Conservation (phyloP, 192 early-diverging fungal species). For the Lunasporangiospora selenospora region DNA sequence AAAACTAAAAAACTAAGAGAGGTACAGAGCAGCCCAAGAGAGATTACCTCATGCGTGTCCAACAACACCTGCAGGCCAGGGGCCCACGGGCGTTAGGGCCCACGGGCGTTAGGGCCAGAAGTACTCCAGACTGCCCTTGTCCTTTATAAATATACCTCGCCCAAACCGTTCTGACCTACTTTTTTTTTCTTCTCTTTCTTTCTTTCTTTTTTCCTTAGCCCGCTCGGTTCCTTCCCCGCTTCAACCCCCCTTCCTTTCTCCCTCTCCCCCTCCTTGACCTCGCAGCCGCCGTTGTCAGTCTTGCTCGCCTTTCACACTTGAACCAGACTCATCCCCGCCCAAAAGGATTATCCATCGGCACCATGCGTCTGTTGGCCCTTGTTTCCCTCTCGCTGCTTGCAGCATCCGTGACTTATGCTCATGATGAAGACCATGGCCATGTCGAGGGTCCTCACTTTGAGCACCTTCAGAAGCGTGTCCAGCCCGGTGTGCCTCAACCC, state of each 20-base stretch:
- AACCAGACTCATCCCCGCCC: slow-evolving; percentile 33
- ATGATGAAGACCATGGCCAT: slow-evolving; percentile 5
- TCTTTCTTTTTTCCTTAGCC: slow-evolving; percentile 8
- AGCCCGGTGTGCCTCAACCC: slow-evolving; percentile 73
- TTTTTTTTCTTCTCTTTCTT: neutral
- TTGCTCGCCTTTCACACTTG: neutral
- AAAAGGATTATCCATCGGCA: slow-evolving; percentile 5
- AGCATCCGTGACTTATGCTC: slow-evolving; percentile 19
- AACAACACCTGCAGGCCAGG: too few relatives aligned
- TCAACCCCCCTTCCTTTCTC: slow-evolving; percentile 6
- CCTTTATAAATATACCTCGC: slow-evolving; percentile 3
- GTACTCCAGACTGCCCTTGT: too few relatives aligned
- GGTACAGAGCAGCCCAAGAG: too few relatives aligned
- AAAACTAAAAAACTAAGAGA: too few relatives aligned
- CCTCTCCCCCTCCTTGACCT: neutral
- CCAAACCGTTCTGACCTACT: neutral
- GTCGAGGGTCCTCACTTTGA: neutral
- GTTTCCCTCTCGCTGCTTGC: slow-evolving; percentile 20
- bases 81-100: too few relatives aligned
- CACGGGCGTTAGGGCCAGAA: too few relatives aligned
- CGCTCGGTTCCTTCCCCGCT: neutral
- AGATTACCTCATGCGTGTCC: too few relatives aligned
- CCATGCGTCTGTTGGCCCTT: slow-evolving; percentile 30
- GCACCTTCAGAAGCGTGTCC: slow-evolving; percentile 49
- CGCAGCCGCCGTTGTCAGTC: too few relatives aligned